Conservation (phyloP, 495 filamentous ascomycete species). For the Hypoxylon rickii region DNA sequence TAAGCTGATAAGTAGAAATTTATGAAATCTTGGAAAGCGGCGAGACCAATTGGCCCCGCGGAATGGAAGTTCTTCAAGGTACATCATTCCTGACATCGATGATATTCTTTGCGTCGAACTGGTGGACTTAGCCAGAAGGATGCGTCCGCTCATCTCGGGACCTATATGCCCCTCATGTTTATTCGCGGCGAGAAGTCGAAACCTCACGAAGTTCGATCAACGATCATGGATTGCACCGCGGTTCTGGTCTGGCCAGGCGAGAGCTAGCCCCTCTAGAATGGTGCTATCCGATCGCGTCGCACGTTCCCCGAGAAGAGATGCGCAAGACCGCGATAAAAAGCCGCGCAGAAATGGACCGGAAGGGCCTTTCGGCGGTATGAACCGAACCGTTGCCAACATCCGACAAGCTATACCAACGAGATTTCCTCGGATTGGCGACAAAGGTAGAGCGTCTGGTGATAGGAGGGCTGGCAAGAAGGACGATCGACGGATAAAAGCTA, state of each 20-base stretch:
- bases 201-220: slow-evolving; percentile 3
- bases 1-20: too few relatives aligned
- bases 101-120: too few relatives aligned
- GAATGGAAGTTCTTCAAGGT: too few relatives aligned
- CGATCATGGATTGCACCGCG: slow-evolving; percentile 44
- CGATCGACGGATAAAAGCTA: slow-evolving; percentile 66
- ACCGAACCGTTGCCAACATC: slow-evolving; percentile 62
- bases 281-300: slow-evolving; percentile 74
- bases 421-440: slow-evolving; percentile 29
- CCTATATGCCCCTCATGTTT: slow-evolving; percentile 39
- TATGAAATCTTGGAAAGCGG: too few relatives aligned
- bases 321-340: slow-evolving; percentile 40
- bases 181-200: slow-evolving; percentile 18
- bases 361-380: slow-evolving; percentile 80
- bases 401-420: slow-evolving; percentile 42
- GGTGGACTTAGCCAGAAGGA: too few relatives aligned
- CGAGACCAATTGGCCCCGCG: too few relatives aligned
- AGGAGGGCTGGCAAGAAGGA: slow-evolving; percentile 42
- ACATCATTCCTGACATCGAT: too few relatives aligned
- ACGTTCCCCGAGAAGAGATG: slow-evolving; percentile 50
- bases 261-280: slow-evolving; percentile 70
- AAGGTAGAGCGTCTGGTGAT: slow-evolving; percentile 38
- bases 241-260: slow-evolving; percentile 40
- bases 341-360: slow-evolving; percentile 44
- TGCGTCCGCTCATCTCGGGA: slow-evolving; percentile 27